Base-by-base conservation (phyloP, 1,284 basidiomycete genomes). In the Malassezia nana region DNA sequence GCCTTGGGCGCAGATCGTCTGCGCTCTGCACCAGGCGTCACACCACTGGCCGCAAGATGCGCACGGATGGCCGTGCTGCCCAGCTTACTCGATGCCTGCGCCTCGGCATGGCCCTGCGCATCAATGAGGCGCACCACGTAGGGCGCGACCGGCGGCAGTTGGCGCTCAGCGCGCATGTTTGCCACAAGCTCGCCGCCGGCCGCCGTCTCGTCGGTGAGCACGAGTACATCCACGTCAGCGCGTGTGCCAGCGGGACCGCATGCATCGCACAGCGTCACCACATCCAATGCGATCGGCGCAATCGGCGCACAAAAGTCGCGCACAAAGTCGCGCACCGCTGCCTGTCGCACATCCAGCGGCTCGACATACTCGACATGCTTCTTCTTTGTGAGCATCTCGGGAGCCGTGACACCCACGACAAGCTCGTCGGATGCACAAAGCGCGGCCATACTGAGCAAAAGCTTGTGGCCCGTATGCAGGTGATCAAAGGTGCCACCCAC, bases 391-490 rank as follows among this genome's bases (percentile, higher is more conserved):
- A 98, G 80, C 13, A 95, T 79, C 1, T 75, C 74, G 65, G 89
- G 85, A 67, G 84, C 84, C 85, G 72, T 71, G 31, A 98, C 78
- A 4, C 94, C 94, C 50, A 94, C 83, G 59, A 98, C 87, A 66
- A 98, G 76, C 73, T 87, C 89, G 60, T 80, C 75, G 42, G 77
- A 75, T 0, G 89, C 80, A 55, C 95, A 82, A 79, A 87, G 89
- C 1, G 86, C 83, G 7, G 83, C 84, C 82, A 94, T 89, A 64
- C 87, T 87, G 5, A 99, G 81, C 31, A 99, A 81, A 56, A 98
- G 91, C 77, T 96, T 96, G 79, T 99, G 92, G 0, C 92, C 92
- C 1, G 89, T 83, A 73, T 99, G 92, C 15, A 99, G 81, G 72
- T 98, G 94, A 75, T 99, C 92, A 74, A 98, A 98, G 0, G 92